A percentile compares a stretch with the other conserved stretches of the same genome.
Evolutionary conservation across 1,284 basidiomycete genomes (phyloP).

Genomic region (Cystobasidiaceae sp.): DNA sequence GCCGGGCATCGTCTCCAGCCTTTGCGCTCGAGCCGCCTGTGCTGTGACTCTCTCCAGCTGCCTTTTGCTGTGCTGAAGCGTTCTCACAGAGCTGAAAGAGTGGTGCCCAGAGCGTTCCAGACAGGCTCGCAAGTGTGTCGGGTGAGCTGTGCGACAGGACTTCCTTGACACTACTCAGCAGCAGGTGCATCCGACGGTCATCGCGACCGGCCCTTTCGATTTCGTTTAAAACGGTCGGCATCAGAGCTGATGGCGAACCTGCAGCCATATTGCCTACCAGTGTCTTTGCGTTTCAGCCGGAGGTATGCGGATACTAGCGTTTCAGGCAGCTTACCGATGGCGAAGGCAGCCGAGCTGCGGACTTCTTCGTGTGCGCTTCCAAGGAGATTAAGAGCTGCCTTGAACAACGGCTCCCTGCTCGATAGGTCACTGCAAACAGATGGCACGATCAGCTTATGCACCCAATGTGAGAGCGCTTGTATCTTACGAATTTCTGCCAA

Average conservation of each 20-base stretch:
- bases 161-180: conserved; percentile 92
- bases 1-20: conserved; percentile 22
- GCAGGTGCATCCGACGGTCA: conserved; percentile 70
- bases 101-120: conserved; percentile 82
- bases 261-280: conserved; percentile 95
- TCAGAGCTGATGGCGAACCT: conserved; percentile 75
- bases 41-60: background rate
- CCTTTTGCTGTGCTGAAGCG: conserved; percentile 22
- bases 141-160: conserved; percentile 85
- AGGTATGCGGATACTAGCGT: too few relatives aligned
- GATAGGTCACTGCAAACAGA: conserved; percentile 70
- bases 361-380: conserved; percentile 72
- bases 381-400: conserved; percentile 67
- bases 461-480: too few relatives aligned
- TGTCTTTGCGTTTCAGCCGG: too few relatives aligned
- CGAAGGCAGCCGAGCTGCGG: conserved; percentile 81
- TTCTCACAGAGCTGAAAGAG: conserved; percentile 69
- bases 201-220: conserved; percentile 61
- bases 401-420: conserved; percentile 67
- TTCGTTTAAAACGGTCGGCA: conserved; percentile 76
- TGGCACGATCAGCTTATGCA: background rate
- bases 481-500: conserved; percentile 79
- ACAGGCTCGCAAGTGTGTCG: conserved; percentile 73
- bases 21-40: conserved; percentile 9
- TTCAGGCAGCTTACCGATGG: conserved; percentile 73